Percentiles rank a stretch among this genome's conserved stretches.
Conservation (phyloP, 345 rosid species). For the Draba incana region DNA sequence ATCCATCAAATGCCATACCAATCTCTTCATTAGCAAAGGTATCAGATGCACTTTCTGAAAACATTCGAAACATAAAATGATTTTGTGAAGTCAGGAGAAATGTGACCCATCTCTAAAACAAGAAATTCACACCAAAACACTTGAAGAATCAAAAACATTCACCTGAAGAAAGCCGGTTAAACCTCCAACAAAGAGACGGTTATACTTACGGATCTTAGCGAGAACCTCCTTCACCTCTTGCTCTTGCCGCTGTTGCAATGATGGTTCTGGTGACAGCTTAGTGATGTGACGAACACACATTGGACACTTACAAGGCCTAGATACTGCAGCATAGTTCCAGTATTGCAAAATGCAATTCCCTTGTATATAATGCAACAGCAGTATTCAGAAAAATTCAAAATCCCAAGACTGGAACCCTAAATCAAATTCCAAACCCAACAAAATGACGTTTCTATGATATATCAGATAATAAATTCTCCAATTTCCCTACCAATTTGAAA, state of each 20-base stretch:
- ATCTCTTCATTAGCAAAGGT: slow-evolving; percentile 74
- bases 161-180: slow-evolving; percentile 69
- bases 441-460: background rate
- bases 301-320: slow-evolving; percentile 89
- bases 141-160: background rate
- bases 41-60: slow-evolving; percentile 62
- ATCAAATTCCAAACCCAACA: slow-evolving; percentile 1
- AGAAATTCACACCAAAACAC: slow-evolving; percentile 4
- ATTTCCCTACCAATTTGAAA: background rate
- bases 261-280: slow-evolving; percentile 60
- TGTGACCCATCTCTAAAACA: no score
- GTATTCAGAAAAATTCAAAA: background rate
- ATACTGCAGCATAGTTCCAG: slow-evolving; percentile 80
- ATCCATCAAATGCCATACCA: slow-evolving; percentile 70
- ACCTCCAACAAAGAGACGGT: slow-evolving; percentile 77
- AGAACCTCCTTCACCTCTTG: slow-evolving; percentile 62
- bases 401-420: slow-evolving; percentile 19
- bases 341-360: slow-evolving; percentile 81
- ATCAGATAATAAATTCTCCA: background rate
- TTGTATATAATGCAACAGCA: slow-evolving; percentile 30
- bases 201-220: slow-evolving; percentile 62
- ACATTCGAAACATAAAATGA: slow-evolving; percentile 24
- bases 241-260: slow-evolving; percentile 54
- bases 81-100: slow-evolving; percentile 23
- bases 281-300: slow-evolving; percentile 69